Base-by-base conservation (phyloP, 495 filamentous ascomycete genomes). In the Tuber calosporum region DNA sequence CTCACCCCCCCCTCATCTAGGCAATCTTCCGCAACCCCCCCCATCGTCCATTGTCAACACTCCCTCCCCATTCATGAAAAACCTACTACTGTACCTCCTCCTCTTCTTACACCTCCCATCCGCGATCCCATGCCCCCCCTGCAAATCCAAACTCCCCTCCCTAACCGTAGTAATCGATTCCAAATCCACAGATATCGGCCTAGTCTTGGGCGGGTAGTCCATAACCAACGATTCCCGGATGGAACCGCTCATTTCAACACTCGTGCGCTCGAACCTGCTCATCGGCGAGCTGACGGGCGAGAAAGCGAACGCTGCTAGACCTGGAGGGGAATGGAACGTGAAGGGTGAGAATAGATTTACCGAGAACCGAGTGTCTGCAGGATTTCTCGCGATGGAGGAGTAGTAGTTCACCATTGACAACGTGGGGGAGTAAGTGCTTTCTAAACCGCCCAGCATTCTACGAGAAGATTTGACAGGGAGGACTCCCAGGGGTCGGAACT, bases 371-470 rank as follows among this genome's bases (percentile, higher is more conserved):
- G 41, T 73, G 17, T 73, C 76, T 1, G 37, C 36, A 39, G 41
- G 53, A 43, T 40, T 70, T 4, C 74, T 70, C 40, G 70, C 71
- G 53, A 34, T 62, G 53, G 53, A 62, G 20, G 72, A 74, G 37
- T 79, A 79, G 37, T 78, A 79, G 48, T 79, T 79, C 8, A 79
- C 75, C 72, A 79, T 79, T 20, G 77, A 79, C 62, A 79, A 68
- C 36, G 77, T 79, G 1, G 77, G 77, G 11, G 77, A 79, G 38
- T 79, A 79, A 38, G 72, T 74, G 30, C 75, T 79, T 68, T 79
- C 77, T 42, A 75, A 40, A 11, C 73, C 30, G n/a, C 68, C 22
- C 4, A 66, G 75, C 67, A 70, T 70, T 7, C 68, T 70, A n/a
- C 75, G 67, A 26, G 67, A 69, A 17, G 69, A 17, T 20, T 42